Evolutionary conservation across 2,329 filamentous ascomycete genomes (phyloP).

Genomic region (Aureobasidium sp.): DNA sequence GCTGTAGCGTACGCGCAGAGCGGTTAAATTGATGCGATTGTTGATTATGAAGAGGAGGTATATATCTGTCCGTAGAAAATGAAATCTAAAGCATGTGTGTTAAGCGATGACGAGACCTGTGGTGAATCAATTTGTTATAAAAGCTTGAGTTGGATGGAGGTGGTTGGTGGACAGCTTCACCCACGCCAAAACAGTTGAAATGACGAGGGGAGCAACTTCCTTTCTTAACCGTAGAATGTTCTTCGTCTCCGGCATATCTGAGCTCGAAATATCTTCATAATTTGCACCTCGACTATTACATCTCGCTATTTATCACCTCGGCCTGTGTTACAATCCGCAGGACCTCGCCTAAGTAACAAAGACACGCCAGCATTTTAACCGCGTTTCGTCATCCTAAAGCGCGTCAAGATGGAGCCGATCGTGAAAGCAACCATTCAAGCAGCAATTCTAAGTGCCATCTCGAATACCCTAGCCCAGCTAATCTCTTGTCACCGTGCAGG

Average conservation of each 20-base stretch:
- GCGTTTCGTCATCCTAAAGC: slow-evolving; percentile 3
- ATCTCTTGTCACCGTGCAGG: slow-evolving; percentile 56
- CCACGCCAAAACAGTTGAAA: neutral
- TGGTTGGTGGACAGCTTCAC: neutral
- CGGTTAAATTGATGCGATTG: too few relatives aligned
- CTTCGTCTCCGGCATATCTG: neutral
- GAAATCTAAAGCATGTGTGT: too few relatives aligned
- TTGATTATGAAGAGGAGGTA: too few relatives aligned
- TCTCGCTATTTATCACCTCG: neutral
- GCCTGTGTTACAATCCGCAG: neutral
- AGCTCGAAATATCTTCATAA: neutral
- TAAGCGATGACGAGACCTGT: neutral
- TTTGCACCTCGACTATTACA: neutral
- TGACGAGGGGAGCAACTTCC: neutral
- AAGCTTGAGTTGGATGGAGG: neutral
- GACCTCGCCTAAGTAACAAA: neutral
- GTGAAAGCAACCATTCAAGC: slow-evolving; percentile 58
- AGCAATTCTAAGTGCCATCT: slow-evolving; percentile 56
- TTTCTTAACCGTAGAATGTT: neutral
- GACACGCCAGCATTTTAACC: neutral
- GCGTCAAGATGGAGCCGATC: slow-evolving; percentile 36
- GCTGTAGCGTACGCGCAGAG: neutral
- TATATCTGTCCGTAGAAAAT: too few relatives aligned
- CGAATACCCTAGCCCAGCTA: slow-evolving; percentile 66
- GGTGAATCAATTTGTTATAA: neutral